phyloP scores from a whole-genome alignment of 2,329 filamentous ascomycete species.

The Aspergillus sp. region DNA sequence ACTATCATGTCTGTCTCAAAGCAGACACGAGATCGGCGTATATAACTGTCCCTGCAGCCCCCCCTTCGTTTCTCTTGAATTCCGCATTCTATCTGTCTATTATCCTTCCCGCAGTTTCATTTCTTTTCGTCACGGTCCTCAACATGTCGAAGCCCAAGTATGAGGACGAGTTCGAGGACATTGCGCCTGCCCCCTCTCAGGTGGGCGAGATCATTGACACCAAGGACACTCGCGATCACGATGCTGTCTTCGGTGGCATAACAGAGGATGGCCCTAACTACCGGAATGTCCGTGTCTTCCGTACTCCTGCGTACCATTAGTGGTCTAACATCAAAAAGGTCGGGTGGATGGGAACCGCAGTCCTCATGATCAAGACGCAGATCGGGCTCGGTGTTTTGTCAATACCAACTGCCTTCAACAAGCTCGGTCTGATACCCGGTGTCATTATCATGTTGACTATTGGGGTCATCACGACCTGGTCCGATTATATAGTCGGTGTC shows the following conservation, averaged over 20 bases:
- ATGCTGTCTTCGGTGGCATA: conserved; percentile 41
- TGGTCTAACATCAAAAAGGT: conserved; percentile 22
- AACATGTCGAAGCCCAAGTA: too few relatives aligned
- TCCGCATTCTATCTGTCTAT: too few relatives aligned
- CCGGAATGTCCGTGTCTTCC: conserved; percentile 24
- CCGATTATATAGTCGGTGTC: conserved; percentile 46
- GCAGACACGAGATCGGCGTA: too few relatives aligned
- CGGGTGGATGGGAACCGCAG: conserved; percentile 45
- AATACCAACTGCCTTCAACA: conserved; percentile 47
- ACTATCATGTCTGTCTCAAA: too few relatives aligned
- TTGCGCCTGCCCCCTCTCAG: too few relatives aligned
- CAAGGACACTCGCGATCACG: conserved; percentile 1
- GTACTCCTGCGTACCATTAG: too few relatives aligned
- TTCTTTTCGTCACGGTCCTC: too few relatives aligned
- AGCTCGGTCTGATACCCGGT: conserved; percentile 50
- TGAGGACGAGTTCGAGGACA: too few relatives aligned
- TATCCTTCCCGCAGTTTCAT: too few relatives aligned
- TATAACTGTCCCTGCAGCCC: too few relatives aligned
- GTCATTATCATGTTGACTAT: conserved; percentile 45
- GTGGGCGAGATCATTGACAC: too few relatives aligned
- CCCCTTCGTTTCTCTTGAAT: too few relatives aligned
- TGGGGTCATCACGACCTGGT: conserved; percentile 50
- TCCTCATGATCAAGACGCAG: conserved; percentile 48
- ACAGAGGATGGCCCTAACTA: conserved; percentile 33
- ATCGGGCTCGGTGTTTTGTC: conserved; percentile 50